Base-by-base conservation (phyloP, 495 filamentous ascomycete species). In the Patellaria atrata region DNA sequence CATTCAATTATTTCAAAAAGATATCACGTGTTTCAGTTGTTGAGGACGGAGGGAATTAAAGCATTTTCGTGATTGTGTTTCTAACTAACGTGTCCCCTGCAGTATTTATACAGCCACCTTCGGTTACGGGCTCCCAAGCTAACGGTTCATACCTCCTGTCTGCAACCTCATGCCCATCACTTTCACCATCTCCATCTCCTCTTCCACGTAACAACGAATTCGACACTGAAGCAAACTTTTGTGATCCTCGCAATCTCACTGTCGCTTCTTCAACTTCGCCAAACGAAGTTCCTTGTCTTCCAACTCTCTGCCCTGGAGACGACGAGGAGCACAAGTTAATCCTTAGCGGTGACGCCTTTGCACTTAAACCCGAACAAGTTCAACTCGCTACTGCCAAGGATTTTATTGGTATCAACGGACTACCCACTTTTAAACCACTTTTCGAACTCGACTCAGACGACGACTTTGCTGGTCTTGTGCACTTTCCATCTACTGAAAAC, bases 401-500 rank as follows among this genome's bases (percentile, higher is more conserved):
- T 17, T 50, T 62, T 16, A 65, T 73, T 33, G 64, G 67, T 21
- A 70, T 75, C 45, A 66, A 67, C 61, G 70, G 68, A n/a, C 65
- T 87, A 18, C 77, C 78, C 1, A 63, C 62, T 22, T 87, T 94
- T 40, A 80, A 91, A 48, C 79, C 82, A 40, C 70, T 91, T 38
- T 87, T 83, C 14, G 87, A 93, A 46, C 70, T 94, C 32, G 89
- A 94, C 56, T 87, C 81, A 0, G 87, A 94, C 22, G 84, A 89
- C 64, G 84, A 92, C 45, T 78, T 91, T 47, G 77, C 72, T 56
- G 72, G 73, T 29, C 65, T 93, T 6, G 76, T 86, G 39, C 74
- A 77, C 38, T 77, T 84, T 45, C 64, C 71, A 36, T 55, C 71
- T 22, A 64, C 63, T 20, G 63, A 66, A 26, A 77, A 71, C 52